Evolutionary conservation across 495 filamentous ascomycete genomes (phyloP), one percentile per base, ranked within the genome.

Genomic region (Delitschia confertaspora): DNA sequence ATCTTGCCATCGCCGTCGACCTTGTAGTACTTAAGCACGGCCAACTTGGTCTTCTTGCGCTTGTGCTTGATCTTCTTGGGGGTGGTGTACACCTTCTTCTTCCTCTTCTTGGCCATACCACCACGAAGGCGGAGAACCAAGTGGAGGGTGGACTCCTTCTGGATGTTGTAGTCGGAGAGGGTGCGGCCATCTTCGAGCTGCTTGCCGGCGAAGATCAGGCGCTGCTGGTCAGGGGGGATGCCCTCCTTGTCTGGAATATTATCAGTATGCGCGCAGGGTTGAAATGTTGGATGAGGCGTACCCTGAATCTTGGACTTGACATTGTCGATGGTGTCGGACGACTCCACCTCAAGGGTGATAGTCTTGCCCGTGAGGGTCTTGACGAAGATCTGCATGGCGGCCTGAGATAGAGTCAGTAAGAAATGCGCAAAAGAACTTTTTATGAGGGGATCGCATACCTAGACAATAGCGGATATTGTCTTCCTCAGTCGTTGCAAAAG

Each of bases 11-110:
- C 91, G 60, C 81, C 82, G 66, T 96, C 93, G 57, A 98, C 91
- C 80, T 98, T 98, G 84, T 96, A 98, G 85, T 95, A 98, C 82
- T 98, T 98, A 63, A 98, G 88, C 59, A 98, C 87, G 56, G 91
- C 93, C 61, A 98, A 77, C 81, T 98, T 98, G 76, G 83, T 94
- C 88, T 85, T 86, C 83, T 95, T 96, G 74, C 88, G 81, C 85
- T 96, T 98, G 76, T 98, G 91, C 88, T 98, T 98, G 83, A 98
- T 98, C 84, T 98, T 98, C 88, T 98, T 98, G 65, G 91, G 91
- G 59, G 93, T 98, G 63, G 85, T 95, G 80, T 98, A 98, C 46
- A 98, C 91, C 87, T 98, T 98, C 89, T 98, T 98, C 85, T 98
- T 98, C 60, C 91, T 75, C 86, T 98, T 98, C 86, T 98, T 98